Conservation (phyloP, 805 yeast genomes). For the Saccharomycopsis amapae region DNA sequence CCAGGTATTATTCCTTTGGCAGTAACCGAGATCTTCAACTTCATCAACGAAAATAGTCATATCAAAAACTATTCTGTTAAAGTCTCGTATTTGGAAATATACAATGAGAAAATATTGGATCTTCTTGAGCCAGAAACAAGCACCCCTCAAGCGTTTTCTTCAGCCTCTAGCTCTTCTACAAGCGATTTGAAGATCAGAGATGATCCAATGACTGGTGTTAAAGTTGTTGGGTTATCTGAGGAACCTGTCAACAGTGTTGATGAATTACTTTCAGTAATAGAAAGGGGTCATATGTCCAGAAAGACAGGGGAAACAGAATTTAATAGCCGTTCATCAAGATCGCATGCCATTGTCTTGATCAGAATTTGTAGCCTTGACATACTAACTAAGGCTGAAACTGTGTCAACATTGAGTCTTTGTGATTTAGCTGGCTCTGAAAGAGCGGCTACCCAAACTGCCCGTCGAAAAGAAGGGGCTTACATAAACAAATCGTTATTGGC, state of each 20-base stretch:
- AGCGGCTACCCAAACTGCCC: conserved; percentile 54
- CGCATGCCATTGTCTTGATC: conserved; percentile 83
- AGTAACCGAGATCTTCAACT: conserved; percentile 50
- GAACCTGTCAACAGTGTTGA: conserved; percentile 47
- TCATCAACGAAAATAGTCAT: conserved; percentile 27
- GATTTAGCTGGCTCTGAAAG: conserved; percentile 97
- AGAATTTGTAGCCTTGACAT: conserved; percentile 42
- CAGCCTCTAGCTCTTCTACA: conserved; percentile 8
- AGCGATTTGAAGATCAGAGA: conserved; percentile 71
- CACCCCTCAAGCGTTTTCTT: conserved; percentile 8
- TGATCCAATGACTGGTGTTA: conserved; percentile 62
- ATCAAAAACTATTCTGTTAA: conserved; percentile 38
- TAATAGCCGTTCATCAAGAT: conserved; percentile 80
- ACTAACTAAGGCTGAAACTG: conserved; percentile 31
- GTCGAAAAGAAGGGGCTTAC: conserved; percentile 89
- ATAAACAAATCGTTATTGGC: conserved; percentile 89
- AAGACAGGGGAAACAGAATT: conserved; percentile 85
- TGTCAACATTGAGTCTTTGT: conserved; percentile 72
- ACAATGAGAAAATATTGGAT: conserved; percentile 82
- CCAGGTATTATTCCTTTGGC: conserved; percentile 72
- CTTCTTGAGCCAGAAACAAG: conserved; percentile 44
- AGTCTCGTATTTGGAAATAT: conserved; percentile 77
- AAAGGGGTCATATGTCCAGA: conserved; percentile 65
- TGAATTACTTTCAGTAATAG: conserved; percentile 55
- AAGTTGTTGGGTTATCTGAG: conserved; percentile 67